phyloP scores from a whole-genome alignment of 2,329 filamentous ascomycete genomes.

The Coniochaeta ligniaria region DNA sequence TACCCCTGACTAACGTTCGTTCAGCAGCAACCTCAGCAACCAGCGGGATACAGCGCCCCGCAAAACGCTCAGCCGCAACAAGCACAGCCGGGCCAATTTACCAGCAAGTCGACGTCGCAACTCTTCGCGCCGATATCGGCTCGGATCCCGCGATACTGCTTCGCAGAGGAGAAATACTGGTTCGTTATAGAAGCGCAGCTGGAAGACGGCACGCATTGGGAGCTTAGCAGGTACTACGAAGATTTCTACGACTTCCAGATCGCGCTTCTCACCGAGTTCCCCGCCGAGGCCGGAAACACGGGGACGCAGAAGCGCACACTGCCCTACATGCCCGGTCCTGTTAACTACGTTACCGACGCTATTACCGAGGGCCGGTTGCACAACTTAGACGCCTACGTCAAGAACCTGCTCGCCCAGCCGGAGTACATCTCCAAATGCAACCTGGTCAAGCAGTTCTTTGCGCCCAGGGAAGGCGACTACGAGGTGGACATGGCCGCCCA shows the following conservation, averaged over 20 bases:
- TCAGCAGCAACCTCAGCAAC: constrained; percentile 21
- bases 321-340: constrained; percentile 96
- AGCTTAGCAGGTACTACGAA: constrained; percentile 90
- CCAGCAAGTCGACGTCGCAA: constrained; percentile 37
- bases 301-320: constrained; percentile 72
- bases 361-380: constrained; percentile 90
- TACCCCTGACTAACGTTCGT: neutral
- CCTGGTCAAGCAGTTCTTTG: constrained; percentile 85
- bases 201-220: constrained; percentile 88
- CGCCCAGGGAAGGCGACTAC: constrained; percentile 83
- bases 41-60: constrained; percentile 24
- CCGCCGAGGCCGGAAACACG: constrained; percentile 84
- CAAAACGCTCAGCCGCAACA: constrained; percentile 24
- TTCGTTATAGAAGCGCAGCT: constrained; percentile 90
- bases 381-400: constrained; percentile 92
- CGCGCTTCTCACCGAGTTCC: constrained; percentile 84
- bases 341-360: constrained; percentile 95
- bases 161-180: constrained; percentile 97
- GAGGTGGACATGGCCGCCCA: constrained; percentile 66
- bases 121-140: constrained; percentile 73
- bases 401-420: constrained; percentile 78
- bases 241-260: constrained; percentile 99
- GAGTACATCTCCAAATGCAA: constrained; percentile 77
- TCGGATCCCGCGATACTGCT: constrained; percentile 86
- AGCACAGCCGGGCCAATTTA: constrained; percentile 28